Evolutionary conservation across 331 rosid species (phyloP).

Genomic region (Pyracantha coccinea): DNA sequence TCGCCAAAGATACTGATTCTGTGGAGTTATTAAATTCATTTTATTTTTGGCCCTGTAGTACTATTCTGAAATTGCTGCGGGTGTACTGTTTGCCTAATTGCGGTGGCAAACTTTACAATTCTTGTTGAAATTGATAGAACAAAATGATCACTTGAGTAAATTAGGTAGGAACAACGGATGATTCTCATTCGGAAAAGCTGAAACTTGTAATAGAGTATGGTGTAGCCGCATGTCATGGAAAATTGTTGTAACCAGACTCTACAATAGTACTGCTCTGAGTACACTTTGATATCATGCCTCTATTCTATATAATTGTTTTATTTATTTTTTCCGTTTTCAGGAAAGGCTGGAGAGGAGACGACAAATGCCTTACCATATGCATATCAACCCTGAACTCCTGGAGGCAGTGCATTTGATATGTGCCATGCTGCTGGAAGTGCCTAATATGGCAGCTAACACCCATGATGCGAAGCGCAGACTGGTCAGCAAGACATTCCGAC

Average conservation of each 20-base stretch:
- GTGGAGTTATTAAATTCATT: background rate
- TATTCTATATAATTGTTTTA: background rate
- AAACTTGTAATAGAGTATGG: background rate
- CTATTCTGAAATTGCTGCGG: too few relatives aligned
- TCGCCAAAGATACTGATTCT: too few relatives aligned
- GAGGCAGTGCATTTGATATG: slow-evolving; percentile 88
- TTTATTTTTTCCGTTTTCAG: slow-evolving; percentile 23
- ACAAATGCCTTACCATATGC: slow-evolving; percentile 99
- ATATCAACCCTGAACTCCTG: slow-evolving; percentile 91
- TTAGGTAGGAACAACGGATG: background rate
- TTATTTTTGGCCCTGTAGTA: background rate
- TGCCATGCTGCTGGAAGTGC: slow-evolving; percentile 97
- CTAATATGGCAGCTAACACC: slow-evolving; percentile 80
- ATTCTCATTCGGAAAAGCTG: background rate
- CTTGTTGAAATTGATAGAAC: background rate
- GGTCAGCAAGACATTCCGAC: slow-evolving; percentile 75
- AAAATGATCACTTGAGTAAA: background rate
- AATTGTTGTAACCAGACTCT: background rate
- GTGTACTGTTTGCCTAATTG: background rate
- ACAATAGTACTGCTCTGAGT: background rate
- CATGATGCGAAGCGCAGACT: slow-evolving; percentile 75
- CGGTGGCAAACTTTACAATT: too few relatives aligned
- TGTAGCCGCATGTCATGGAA: background rate
- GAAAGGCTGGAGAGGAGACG: slow-evolving; percentile 97
- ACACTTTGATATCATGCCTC: background rate